Base-by-base conservation (phyloP, 257 asterid species). In the Asclepias syriaca region DNA sequence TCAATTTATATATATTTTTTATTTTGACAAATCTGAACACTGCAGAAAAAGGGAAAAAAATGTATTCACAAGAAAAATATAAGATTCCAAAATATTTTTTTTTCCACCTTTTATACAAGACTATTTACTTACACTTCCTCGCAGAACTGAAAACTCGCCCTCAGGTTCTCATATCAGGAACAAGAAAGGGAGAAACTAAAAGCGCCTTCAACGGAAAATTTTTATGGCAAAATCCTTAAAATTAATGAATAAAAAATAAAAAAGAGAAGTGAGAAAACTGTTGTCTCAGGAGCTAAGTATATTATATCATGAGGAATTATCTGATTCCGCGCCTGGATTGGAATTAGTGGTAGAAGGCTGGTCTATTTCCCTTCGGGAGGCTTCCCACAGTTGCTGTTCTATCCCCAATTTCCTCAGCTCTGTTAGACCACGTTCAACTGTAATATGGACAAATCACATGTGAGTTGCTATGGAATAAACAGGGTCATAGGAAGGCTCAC, bases 371-470 rank as follows among this genome's bases (percentile, higher is more conserved):
- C 80, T 88, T 70, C 96, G 97, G 50, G 98, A 93, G 69, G 92
- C 92, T 75, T 93, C 98, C 98, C 98, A 93, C 53, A 93, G 90
- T 77, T 85, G 88, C 65, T 75, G 89, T 81, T 91, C 96, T 56
- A 93, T 88, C 58, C 87, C 91, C 89, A 93, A 69, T 79, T 91
- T 93, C 78, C 93, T 87, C 66, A 93, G 78, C 83, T 93, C 98
- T 75, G 77, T 84, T 77, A 91, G 61, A 73, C 96, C 96, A 78
- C 91, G 91, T 83, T 93, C 97, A 75, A 87, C 98, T 93, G 89
- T 55, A 1, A 71, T 49, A 79, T 43, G 16, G 40, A 57, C 65
- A 56, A 65, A 54, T 37, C 34, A 70, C 21, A 69, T 55, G 55
- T 27, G 5, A 22, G 45, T 54, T 48, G 53, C 19, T 19, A 43